Conservation (phyloP, 2,329 filamentous ascomycete species). For the Colletotrichum tofieldiae region DNA sequence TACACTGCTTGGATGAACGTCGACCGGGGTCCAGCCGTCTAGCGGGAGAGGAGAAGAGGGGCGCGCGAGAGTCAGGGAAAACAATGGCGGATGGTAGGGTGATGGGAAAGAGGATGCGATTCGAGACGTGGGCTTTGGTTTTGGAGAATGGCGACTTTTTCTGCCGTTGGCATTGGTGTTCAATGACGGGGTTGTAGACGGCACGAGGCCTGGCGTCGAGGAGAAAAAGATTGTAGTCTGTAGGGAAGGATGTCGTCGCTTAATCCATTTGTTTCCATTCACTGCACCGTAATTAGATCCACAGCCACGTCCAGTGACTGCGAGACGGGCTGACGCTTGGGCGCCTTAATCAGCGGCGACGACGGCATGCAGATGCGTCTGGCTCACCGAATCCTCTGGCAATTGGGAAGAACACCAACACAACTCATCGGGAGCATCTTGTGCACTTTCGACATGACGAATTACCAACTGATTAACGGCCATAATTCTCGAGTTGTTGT, state of each 20-base stretch:
- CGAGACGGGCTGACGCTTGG: constrained; percentile 25
- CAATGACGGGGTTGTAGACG: background rate
- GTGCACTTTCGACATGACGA: background rate
- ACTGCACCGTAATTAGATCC: background rate
- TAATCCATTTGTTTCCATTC: background rate
- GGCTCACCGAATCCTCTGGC: background rate
- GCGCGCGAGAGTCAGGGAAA: background rate
- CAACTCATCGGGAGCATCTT: background rate
- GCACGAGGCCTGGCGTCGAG: background rate
- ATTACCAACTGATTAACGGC: background rate
- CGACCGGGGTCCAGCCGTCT: constrained; percentile 11
- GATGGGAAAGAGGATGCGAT: background rate
- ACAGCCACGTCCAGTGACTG: background rate
- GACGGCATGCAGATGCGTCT: background rate
- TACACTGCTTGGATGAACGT: constrained; percentile 33
- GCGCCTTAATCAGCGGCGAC: constrained; percentile 24
- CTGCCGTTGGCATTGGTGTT: background rate
- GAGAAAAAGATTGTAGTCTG: background rate
- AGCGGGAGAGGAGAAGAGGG: background rate
- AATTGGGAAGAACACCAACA: background rate
- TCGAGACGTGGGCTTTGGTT: background rate
- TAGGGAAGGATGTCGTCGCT: background rate
- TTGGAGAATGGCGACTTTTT: background rate
- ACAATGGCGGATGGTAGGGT: background rate
- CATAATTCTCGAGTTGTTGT: background rate